Base-by-base conservation (phyloP, 2,329 filamentous ascomycete species). In the Geoglossum cookeanum region DNA sequence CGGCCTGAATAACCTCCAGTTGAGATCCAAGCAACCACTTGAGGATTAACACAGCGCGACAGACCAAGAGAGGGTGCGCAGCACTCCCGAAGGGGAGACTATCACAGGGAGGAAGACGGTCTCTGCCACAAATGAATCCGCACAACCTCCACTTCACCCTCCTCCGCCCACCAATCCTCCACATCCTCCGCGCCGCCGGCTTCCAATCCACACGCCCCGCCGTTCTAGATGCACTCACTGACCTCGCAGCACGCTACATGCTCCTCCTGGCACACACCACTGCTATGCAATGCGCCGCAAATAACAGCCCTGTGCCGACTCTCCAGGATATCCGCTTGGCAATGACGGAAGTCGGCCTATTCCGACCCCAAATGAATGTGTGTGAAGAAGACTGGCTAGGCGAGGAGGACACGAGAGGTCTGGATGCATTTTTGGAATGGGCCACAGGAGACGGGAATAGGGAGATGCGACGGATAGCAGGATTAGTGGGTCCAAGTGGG, bases 161-260 rank as follows among this genome's bases (percentile, higher is more conserved):
- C 61, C 77, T 97, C 58, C 87, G 89, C 47, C 91, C 91, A 1
- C 83, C 84, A 53, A 80, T 96, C 60, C 80, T 97, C 58, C 89
- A 96, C 70, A 91, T 94, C 65, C 81, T 97, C 55, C 88, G 91
- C 66, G 87, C 90, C 33, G 84, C 88, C 29, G 91, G 91, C 67
- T 97, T 94, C 72, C 87, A 94, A 68, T 78, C 84, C 47, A 86
- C 88, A 55, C 82, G 82, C 57, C 83, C 87, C 1, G 84, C 84
- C 3, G 89, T 94, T 5, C 75, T 96, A 58, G 90, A 97, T 71
- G 83, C 86, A 8, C 69, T 96, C n/a, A 86, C 88, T 13, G 89
- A 96, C 69, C 77, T 97, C 6, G 83, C 88, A 0, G 85, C 84
- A 48, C 82, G 86, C 62, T 94, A 96, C 69, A 73, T 97, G 58